phyloP scores from a whole-genome alignment of 257 asterid genomes.

The Cruciata laevipes region DNA sequence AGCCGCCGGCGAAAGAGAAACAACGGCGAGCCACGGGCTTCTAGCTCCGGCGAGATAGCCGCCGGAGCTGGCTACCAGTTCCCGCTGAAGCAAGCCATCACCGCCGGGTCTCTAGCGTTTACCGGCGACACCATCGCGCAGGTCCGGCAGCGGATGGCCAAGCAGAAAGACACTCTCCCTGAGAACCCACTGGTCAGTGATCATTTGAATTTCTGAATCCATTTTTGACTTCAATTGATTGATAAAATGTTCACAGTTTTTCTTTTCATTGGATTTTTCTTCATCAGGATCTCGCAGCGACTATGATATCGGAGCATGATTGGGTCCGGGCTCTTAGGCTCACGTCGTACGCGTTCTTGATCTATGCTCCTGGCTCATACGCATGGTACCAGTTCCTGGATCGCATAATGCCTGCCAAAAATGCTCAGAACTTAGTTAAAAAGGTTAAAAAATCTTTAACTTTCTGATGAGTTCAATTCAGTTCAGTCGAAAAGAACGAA shows the following conservation, averaged over 20 bases:
- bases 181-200: conserved; percentile 3
- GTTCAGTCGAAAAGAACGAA: background rate
- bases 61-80: conserved; percentile 4
- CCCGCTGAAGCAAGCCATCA: conserved; percentile 3
- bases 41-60: background rate
- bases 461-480: background rate
- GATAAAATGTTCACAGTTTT: background rate
- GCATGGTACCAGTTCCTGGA: conserved; percentile 88
- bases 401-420: conserved; percentile 62
- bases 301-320: conserved; percentile 58
- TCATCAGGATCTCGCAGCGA: conserved; percentile 41
- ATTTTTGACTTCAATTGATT: background rate
- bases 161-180: background rate
- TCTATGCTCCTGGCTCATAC: conserved; percentile 87
- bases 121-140: conserved; percentile 8
- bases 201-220: background rate
- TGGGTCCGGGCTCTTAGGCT: conserved; percentile 81
- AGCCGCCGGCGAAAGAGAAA: background rate
- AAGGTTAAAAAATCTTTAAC: conserved; percentile 38
- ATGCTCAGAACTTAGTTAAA: conserved; percentile 38
- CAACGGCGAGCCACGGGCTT: background rate
- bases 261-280: conserved; percentile 2
- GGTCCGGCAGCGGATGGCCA: conserved; percentile 4
- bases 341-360: conserved; percentile 73
- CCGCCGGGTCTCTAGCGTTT: background rate